Conservation (phyloP, 441 rosid genomes). For the Jatropha multifida region DNA sequence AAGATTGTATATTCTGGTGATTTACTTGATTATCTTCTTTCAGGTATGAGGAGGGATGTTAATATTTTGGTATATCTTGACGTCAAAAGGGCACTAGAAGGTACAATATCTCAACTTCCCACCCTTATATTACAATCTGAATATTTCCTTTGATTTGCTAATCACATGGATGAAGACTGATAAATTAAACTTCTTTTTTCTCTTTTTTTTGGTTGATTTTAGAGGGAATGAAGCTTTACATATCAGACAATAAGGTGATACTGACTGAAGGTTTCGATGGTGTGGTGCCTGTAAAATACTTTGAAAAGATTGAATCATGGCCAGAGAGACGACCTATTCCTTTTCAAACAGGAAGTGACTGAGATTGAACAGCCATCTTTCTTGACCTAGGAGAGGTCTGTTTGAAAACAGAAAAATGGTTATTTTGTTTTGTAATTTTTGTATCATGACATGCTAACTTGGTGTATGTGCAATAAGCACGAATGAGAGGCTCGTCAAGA, state of each 20-base stretch:
- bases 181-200: background rate
- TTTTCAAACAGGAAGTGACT: slow-evolving; percentile 23
- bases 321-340: slow-evolving; percentile 53
- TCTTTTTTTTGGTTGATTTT: slow-evolving; percentile 12
- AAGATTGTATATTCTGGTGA: background rate
- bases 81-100: slow-evolving; percentile 77
- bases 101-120: slow-evolving; percentile 30
- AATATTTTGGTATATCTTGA: slow-evolving; percentile 73
- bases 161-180: background rate
- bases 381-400: background rate
- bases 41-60: slow-evolving; percentile 80
- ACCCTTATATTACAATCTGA: background rate
- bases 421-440: background rate
- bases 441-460: background rate
- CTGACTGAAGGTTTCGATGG: slow-evolving; percentile 87
- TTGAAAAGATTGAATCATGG: slow-evolving; percentile 79
- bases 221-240: slow-evolving; percentile 83
- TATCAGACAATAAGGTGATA: slow-evolving; percentile 83
- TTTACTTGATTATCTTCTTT: background rate
- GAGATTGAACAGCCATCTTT: background rate
- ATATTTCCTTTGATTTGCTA: background rate
- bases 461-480: background rate
- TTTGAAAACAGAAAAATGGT: background rate
- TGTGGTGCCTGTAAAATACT: slow-evolving; percentile 61
- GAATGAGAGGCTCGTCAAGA: background rate